phyloP scores from a whole-genome alignment of 2,329 filamentous ascomycete genomes.

The Cadophora sp. region DNA sequence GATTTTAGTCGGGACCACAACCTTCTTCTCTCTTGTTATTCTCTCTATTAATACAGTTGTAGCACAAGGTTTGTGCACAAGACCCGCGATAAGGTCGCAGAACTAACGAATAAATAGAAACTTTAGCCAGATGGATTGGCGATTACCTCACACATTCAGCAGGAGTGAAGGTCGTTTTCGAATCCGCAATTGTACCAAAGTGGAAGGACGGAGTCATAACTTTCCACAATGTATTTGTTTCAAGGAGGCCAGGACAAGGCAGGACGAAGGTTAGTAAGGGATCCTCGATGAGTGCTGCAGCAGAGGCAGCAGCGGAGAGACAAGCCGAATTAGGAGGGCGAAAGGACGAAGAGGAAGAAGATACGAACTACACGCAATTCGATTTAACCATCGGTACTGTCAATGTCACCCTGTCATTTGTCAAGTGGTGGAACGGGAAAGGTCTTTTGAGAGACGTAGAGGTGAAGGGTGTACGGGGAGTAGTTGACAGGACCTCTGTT shows the following conservation, averaged over 20 bases:
- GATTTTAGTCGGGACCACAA: slow-evolving; percentile 96
- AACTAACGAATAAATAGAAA: slow-evolving; percentile 64
- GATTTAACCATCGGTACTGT: slow-evolving; percentile 94
- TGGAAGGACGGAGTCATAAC: slow-evolving; percentile 96
- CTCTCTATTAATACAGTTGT: slow-evolving; percentile 94
- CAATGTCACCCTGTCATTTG: slow-evolving; percentile 93
- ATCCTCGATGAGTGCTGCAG: slow-evolving; percentile 82
- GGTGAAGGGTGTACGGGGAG: slow-evolving; percentile 89
- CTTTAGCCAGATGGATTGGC: slow-evolving; percentile 88
- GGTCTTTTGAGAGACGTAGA: slow-evolving; percentile 91
- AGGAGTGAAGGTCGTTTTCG: slow-evolving; percentile 92
- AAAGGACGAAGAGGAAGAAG: slow-evolving; percentile 66
- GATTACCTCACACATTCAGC: slow-evolving; percentile 95
- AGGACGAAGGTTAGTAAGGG: slow-evolving; percentile 90
- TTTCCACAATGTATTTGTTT: slow-evolving; percentile 96
- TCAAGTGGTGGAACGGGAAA: slow-evolving; percentile 99
- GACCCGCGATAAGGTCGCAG: slow-evolving; percentile 32
- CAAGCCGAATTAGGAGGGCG: slow-evolving; percentile 55
- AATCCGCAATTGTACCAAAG: slow-evolving; percentile 95
- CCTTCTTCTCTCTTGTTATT: slow-evolving; percentile 92
- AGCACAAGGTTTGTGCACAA: slow-evolving; percentile 73
- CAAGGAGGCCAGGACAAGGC: slow-evolving; percentile 82
- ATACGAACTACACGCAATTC: slow-evolving; percentile 97
- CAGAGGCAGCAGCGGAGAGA: slow-evolving; percentile 79
- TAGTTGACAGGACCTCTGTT: slow-evolving; percentile 88